These are phyloP conservation scores for Colletotrichum simmondsii DNA, from an alignment of 2,329 filamentous ascomycete genomes.

Conservation along the genomic window DNA sequence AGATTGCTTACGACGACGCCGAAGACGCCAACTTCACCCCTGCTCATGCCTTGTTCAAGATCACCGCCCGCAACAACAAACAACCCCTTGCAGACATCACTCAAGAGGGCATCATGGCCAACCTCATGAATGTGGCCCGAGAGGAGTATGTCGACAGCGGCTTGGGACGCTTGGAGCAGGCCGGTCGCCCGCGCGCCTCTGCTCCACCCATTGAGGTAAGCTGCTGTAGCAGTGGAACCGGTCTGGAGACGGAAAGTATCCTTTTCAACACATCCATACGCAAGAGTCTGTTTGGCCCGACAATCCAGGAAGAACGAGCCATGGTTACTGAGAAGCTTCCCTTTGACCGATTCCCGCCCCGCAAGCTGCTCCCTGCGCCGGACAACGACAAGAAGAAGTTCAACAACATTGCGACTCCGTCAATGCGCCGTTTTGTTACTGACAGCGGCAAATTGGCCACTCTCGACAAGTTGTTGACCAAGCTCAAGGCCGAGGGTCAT, in stretches of 20 bases:
- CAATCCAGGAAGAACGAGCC: slow-evolving; percentile 74
- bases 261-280: slow-evolving; percentile 85
- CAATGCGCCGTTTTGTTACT: slow-evolving; percentile 97
- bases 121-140: slow-evolving; percentile 82
- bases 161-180: slow-evolving; percentile 82
- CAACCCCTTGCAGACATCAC: slow-evolving; percentile 76
- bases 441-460: slow-evolving; percentile 96
- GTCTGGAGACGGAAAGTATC: slow-evolving; percentile 75
- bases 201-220: slow-evolving; percentile 88
- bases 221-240: slow-evolving; percentile 74
- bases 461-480: slow-evolving; percentile 85
- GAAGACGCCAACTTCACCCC: slow-evolving; percentile 73
- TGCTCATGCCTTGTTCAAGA: slow-evolving; percentile 83
- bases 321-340: slow-evolving; percentile 81
- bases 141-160: slow-evolving; percentile 75
- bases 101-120: slow-evolving; percentile 76
- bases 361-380: slow-evolving; percentile 78
- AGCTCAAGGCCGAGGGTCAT: slow-evolving; percentile 92
- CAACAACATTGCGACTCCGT: slow-evolving; percentile 91
- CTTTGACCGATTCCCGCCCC: slow-evolving; percentile 70
- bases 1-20: slow-evolving; percentile 76
- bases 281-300: slow-evolving; percentile 77
- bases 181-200: slow-evolving; percentile 79
- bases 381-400: slow-evolving; percentile 85
- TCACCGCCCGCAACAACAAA: slow-evolving; percentile 76